These are phyloP conservation scores for Trichosanthes cucumerina DNA, from an alignment of 306 rosid species.

Conservation along the genomic window DNA sequence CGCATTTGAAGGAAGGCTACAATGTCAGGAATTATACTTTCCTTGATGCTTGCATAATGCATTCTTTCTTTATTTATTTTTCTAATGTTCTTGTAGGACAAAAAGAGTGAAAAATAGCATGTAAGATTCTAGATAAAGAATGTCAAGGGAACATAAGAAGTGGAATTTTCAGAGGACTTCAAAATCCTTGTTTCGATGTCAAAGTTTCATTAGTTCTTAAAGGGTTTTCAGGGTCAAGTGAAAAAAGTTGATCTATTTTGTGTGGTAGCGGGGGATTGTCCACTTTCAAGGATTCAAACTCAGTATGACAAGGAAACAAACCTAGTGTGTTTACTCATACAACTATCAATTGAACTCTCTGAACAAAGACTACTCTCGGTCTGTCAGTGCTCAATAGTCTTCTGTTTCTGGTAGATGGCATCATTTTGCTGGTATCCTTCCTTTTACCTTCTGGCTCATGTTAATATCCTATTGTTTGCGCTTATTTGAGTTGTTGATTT, in stretches of 20 bases:
- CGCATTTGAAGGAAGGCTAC: neutral
- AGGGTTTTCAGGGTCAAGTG: neutral
- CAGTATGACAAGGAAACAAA: neutral
- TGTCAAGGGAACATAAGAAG: neutral
- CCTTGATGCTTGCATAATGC: neutral
- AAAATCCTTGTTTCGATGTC: neutral
- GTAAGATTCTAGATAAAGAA: neutral
- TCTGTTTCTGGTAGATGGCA: neutral
- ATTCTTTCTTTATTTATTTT: neutral
- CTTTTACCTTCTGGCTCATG: neutral
- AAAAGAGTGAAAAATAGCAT: neutral
- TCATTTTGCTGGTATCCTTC: neutral
- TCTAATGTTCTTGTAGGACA: neutral
- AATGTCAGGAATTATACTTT: neutral
- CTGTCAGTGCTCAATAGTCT: neutral
- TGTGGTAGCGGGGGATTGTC: neutral
- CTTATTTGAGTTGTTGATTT: neutral
- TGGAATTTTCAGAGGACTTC: neutral
- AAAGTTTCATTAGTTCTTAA: neutral
- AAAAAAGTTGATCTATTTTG: neutral
- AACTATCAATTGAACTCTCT: neutral
- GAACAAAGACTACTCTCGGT: neutral
- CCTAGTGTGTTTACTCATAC: neutral
- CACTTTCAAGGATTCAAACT: too few relatives aligned
- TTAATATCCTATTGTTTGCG: neutral